Conservation (phyloP, 805 yeast species). For the Starmerella khaoyaiensis region DNA sequence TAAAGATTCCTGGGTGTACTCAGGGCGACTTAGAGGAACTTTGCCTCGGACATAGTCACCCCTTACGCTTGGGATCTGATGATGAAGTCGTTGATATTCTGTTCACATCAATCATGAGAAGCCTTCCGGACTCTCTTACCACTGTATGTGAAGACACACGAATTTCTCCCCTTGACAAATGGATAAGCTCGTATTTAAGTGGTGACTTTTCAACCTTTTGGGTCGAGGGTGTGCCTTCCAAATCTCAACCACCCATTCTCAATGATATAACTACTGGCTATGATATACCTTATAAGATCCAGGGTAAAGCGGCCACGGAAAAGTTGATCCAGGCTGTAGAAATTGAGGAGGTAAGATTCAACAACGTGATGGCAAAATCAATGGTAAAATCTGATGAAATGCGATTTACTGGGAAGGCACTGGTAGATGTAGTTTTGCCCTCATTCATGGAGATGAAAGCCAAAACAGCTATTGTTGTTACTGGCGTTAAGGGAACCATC, state of each 20-base stretch:
- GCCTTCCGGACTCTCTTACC: constrained; percentile 19
- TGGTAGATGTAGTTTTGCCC: constrained; percentile 23
- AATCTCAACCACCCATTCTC: constrained; percentile 12
- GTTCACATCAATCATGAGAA: constrained; percentile 15
- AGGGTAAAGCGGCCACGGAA: constrained; percentile 22
- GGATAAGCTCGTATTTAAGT: constrained; percentile 21
- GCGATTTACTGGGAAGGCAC: constrained; percentile 22
- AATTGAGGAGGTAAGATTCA: constrained; percentile 21
- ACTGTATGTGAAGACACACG: constrained; percentile 19
- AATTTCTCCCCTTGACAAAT: constrained; percentile 24
- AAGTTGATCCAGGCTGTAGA: constrained; percentile 23
- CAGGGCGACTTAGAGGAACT: constrained; percentile 8
- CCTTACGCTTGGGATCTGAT: constrained; percentile 9
- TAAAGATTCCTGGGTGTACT: constrained; percentile 25
- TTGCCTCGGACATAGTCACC: constrained; percentile 14
- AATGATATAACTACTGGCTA: constrained; percentile 9
- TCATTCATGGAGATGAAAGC: constrained; percentile 17
- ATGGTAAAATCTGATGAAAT: constrained; percentile 1
- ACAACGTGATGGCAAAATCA: not conserved
- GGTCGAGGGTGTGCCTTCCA: constrained; percentile 17
- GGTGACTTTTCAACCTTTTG: constrained; percentile 20
- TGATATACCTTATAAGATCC: constrained; percentile 17
- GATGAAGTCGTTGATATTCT: constrained; percentile 5
- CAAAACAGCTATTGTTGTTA: constrained; percentile 25
- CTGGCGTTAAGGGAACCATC: constrained; percentile 33